phyloP scores from a whole-genome alignment of 257 asterid genomes.

The Plantago elongata region DNA sequence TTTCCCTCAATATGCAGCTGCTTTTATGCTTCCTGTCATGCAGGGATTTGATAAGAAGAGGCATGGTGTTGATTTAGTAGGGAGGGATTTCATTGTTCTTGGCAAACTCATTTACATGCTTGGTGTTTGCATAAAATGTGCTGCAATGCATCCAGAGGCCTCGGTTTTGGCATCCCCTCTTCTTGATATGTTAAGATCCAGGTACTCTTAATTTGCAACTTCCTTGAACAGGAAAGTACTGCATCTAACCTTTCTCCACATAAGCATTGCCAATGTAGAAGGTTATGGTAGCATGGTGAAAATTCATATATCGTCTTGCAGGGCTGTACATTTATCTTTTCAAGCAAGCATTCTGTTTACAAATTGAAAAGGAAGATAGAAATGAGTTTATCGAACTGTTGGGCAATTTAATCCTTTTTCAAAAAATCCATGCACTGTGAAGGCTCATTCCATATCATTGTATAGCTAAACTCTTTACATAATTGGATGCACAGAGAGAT shows the following conservation, averaged over 20 bases:
- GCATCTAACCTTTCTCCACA: constrained; percentile 9
- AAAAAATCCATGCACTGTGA: not conserved
- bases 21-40: constrained; percentile 96
- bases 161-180: constrained; percentile 81
- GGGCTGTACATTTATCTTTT: no score
- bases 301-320: no score
- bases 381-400: no score
- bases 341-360: no score
- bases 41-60: constrained; percentile 80
- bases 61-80: constrained; percentile 87
- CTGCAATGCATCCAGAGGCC: constrained; percentile 97
- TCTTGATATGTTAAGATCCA: constrained; percentile 76
- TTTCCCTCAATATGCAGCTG: constrained; percentile 88
- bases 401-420: no score
- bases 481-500: constrained; percentile 49
- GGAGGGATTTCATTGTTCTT: constrained; percentile 76
- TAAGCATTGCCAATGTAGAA: not conserved
- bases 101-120: constrained; percentile 90
- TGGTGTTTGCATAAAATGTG: constrained; percentile 85
- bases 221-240: constrained; percentile 5
- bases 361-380: no score
- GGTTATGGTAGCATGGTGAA: no score
- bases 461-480: not conserved
- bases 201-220: constrained; percentile 38
- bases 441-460: constrained; percentile 6